phyloP scores from a whole-genome alignment of 306 rosid species.

The Vigna reflexopilosa region DNA sequence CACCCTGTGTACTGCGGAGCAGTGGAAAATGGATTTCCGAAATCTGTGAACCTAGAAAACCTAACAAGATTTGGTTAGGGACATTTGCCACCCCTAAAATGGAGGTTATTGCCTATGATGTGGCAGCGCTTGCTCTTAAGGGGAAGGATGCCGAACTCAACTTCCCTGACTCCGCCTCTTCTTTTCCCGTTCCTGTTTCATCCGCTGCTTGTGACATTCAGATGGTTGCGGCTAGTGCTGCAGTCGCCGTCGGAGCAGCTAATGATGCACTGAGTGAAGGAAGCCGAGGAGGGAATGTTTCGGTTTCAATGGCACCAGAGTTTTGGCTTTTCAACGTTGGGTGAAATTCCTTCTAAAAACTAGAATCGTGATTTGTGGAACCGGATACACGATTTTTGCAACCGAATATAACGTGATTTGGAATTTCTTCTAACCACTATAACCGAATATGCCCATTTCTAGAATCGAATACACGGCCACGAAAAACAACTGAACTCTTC shows the following conservation, averaged over 20 bases:
- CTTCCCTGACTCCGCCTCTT: slow-evolving; percentile 83
- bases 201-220: slow-evolving; percentile 79
- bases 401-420: too few relatives aligned
- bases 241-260: slow-evolving; percentile 70
- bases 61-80: slow-evolving; percentile 82
- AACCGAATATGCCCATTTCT: too few relatives aligned
- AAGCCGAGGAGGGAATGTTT: slow-evolving; percentile 27
- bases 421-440: too few relatives aligned
- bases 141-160: slow-evolving; percentile 77
- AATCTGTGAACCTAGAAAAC: slow-evolving; percentile 57
- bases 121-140: slow-evolving; percentile 83
- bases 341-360: too few relatives aligned
- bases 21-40: slow-evolving; percentile 66
- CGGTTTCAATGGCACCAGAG: slow-evolving; percentile 15
- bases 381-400: too few relatives aligned
- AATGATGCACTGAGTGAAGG: neutral
- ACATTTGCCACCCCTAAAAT: slow-evolving; percentile 87
- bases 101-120: slow-evolving; percentile 95
- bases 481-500: too few relatives aligned
- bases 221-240: slow-evolving; percentile 78
- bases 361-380: too few relatives aligned
- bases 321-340: neutral
- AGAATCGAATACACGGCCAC: too few relatives aligned
- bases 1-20: slow-evolving; percentile 55
- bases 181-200: slow-evolving; percentile 83